Percentiles rank a stretch among this genome's conserved stretches.
phyloP scores from a whole-genome alignment of 495 filamentous ascomycete genomes.

The Lophiostoma macrostomum region DNA sequence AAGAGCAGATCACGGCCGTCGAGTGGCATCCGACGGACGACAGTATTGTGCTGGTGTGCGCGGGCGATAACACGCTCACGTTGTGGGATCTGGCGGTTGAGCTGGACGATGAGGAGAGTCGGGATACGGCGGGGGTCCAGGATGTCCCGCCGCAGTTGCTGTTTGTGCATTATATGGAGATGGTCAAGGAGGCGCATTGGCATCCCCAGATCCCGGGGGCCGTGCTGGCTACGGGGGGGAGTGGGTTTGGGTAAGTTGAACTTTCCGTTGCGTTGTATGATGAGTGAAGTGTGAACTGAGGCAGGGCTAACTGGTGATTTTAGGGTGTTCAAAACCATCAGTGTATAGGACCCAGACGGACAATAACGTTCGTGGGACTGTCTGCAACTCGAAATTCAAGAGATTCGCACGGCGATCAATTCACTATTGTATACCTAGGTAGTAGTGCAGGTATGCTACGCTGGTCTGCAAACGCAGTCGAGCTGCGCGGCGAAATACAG shows the following conservation, averaged over 20 bases:
- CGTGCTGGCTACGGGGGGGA: conserved; percentile 83
- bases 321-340: conserved; percentile 40
- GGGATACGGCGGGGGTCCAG: conserved; percentile 76
- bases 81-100: conserved; percentile 97
- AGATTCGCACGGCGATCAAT: too few species aligned
- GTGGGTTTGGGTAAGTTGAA: conserved; percentile 66
- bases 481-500: too few species aligned
- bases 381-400: too few species aligned
- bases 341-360: too few species aligned
- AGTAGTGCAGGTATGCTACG: too few species aligned
- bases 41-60: conserved; percentile 86
- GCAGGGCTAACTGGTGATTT: too few species aligned
- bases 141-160: conserved; percentile 92
- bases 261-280: too few species aligned
- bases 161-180: conserved; percentile 94
- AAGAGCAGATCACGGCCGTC: conserved; percentile 89
- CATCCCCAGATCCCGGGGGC: conserved; percentile 94
- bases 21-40: conserved; percentile 98
- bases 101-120: conserved; percentile 92
- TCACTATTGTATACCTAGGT: too few species aligned
- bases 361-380: too few species aligned
- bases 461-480: too few species aligned
- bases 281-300: too few species aligned
- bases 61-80: conserved; percentile 90
- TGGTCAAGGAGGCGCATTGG: conserved; percentile 94